These are phyloP conservation scores for Hordeum pubiflorum DNA, from an alignment of 202 grass and related monocot genomes.

Conservation along the genomic window DNA sequence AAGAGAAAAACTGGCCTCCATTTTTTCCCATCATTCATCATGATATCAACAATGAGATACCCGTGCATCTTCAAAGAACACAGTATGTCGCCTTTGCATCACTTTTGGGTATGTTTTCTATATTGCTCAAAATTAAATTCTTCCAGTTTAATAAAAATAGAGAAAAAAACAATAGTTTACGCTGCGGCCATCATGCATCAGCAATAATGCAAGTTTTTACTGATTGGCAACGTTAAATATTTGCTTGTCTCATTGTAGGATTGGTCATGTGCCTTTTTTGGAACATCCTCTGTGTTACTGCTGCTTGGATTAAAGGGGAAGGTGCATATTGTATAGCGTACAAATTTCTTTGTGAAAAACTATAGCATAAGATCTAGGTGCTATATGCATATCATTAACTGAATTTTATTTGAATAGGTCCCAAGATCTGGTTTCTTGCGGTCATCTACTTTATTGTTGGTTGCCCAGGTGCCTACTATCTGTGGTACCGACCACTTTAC, in stretches of 20 bases:
- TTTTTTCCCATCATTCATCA: constrained; percentile 73
- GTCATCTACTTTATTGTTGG: constrained; percentile 62
- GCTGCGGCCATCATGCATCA: background rate
- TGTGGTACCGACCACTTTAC: constrained; percentile 69
- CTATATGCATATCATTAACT: background rate
- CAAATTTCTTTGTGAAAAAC: background rate
- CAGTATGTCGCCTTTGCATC: constrained; percentile 54
- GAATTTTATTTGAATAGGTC: constrained; percentile 28
- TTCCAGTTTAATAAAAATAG: background rate
- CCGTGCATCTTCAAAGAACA: constrained; percentile 45
- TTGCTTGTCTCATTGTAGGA: constrained; percentile 24
- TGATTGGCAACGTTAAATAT: background rate
- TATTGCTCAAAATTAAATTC: background rate
- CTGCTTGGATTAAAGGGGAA: constrained; percentile 58
- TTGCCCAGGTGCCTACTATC: constrained; percentile 52
- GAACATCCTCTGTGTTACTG: constrained; percentile 54
- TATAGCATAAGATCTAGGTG: background rate
- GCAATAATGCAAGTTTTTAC: background rate
- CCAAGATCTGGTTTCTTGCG: constrained; percentile 74
- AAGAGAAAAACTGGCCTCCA: constrained; percentile 69
- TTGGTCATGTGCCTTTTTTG: constrained; percentile 51
- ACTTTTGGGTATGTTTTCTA: constrained; percentile 38
- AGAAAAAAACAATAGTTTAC: background rate
- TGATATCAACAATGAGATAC: constrained; percentile 72
- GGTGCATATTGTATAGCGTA: background rate